Conservation (phyloP, 2,329 filamentous ascomycete species). For the Penicillium hordei region DNA sequence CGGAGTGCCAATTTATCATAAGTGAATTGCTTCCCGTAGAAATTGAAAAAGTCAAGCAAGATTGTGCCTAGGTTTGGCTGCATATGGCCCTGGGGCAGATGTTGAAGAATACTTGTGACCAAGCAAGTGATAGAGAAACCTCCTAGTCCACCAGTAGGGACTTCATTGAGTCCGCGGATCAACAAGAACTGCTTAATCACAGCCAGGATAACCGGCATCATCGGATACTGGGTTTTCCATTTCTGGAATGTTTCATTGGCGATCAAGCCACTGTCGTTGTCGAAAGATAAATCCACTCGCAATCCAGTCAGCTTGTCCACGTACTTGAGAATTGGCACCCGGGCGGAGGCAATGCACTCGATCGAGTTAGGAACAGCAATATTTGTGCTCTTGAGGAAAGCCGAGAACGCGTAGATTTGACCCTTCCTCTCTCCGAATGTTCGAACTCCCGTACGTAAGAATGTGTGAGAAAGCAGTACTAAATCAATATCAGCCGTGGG, state of each 20-base stretch:
- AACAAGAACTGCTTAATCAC: constrained; percentile 89
- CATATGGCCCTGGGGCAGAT: constrained; percentile 69
- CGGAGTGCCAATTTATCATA: constrained; percentile 69
- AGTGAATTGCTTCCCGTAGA: constrained; percentile 83
- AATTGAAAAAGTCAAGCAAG: constrained; percentile 81
- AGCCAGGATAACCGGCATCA: constrained; percentile 82
- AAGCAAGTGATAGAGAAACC: constrained; percentile 94
- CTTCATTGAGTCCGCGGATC: constrained; percentile 89
- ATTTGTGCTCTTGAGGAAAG: constrained; percentile 56
- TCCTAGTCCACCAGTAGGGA: constrained; percentile 84
- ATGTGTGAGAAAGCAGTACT: constrained; percentile 68
- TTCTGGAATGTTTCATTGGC: constrained; percentile 76
- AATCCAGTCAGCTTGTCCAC: constrained; percentile 74
- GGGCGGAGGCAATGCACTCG: constrained; percentile 70
- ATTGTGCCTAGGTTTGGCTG: constrained; percentile 74
- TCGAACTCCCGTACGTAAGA: constrained; percentile 54
- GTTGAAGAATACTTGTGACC: constrained; percentile 82
- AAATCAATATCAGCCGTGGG: constrained; percentile 91
- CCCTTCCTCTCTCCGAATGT: constrained; percentile 53
- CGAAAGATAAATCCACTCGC: constrained; percentile 90
- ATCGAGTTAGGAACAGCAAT: constrained; percentile 61
- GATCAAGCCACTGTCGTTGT: constrained; percentile 77
- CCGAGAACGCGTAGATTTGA: constrained; percentile 62
- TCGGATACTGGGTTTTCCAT: constrained; percentile 79
- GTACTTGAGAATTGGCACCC: constrained; percentile 91